phyloP scores from a whole-genome alignment of 805 yeast genomes.

The Wickerhamiella allomyrinae region DNA sequence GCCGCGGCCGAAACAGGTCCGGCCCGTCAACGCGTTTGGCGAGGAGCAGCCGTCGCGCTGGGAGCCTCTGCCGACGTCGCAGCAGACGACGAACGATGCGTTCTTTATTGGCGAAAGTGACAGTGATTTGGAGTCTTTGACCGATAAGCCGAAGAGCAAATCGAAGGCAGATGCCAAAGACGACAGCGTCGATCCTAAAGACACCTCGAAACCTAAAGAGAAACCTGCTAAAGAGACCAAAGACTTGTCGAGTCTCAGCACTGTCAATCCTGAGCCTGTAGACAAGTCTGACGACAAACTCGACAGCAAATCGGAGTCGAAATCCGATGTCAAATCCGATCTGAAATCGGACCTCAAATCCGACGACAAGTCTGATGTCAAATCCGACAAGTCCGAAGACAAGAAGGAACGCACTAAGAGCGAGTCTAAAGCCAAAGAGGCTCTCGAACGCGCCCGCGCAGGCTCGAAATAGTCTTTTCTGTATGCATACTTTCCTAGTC shows the following conservation, averaged over 20 bases:
- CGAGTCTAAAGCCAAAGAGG: slow-evolving; percentile 1
- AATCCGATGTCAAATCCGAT: slow-evolving; percentile 1
- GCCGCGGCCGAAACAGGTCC: slow-evolving; percentile 7
- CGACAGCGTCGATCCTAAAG: slow-evolving; percentile 4
- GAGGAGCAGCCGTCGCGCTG: slow-evolving; percentile 10
- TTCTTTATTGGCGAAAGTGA: slow-evolving; percentile 22
- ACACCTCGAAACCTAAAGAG: not conserved
- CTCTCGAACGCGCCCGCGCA: not conserved
- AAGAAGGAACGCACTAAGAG: slow-evolving; percentile 1
- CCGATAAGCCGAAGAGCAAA: slow-evolving; percentile 8
- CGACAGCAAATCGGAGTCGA: slow-evolving; percentile 6
- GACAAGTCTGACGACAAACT: too few species aligned
- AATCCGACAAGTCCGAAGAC: not conserved
- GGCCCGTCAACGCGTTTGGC: slow-evolving; percentile 20
- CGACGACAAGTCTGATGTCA: not conserved
- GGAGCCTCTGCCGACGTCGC: slow-evolving; percentile 14
- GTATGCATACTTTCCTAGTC: too few species aligned
- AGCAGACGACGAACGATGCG: slow-evolving; percentile 11
- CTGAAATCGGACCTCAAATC: slow-evolving; percentile 1
- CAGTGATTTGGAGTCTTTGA: slow-evolving; percentile 15
- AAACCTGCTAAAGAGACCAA: not conserved
- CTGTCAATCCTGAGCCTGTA: slow-evolving; percentile 2
- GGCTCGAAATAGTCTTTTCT: too few species aligned
- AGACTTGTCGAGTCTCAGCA: too few species aligned
- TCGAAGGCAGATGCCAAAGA: slow-evolving; percentile 2